Percentiles rank a stretch among this genome's conserved stretches.
Evolutionary conservation across 495 filamentous ascomycete genomes (phyloP).

Genomic region (Penicillium riverlandense): DNA sequence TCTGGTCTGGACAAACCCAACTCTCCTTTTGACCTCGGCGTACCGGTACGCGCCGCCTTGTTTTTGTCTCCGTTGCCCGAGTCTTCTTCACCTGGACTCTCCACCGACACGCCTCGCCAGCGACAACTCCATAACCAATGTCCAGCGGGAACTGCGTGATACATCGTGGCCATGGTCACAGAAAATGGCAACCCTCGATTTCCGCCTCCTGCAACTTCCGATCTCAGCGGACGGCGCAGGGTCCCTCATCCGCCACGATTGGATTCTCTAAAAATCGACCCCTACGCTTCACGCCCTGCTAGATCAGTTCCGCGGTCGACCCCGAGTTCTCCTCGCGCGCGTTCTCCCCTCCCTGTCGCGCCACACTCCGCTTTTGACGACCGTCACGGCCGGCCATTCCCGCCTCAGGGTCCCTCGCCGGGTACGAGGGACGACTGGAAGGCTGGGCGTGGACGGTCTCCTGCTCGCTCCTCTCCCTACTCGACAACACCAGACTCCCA

Average conservation of each 20-base stretch:
- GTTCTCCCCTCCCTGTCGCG: constrained; percentile 21
- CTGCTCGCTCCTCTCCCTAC: constrained; percentile 13
- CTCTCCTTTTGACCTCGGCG: too few relatives aligned
- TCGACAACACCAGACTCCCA: constrained; percentile 14
- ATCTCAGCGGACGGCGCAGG: constrained; percentile 28
- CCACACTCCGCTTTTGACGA: constrained; percentile 13
- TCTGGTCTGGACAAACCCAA: too few relatives aligned
- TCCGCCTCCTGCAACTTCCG: constrained; percentile 28
- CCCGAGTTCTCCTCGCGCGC: constrained; percentile 19
- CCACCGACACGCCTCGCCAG: too few relatives aligned
- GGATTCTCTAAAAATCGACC: constrained; percentile 27
- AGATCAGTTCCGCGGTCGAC: constrained; percentile 15
- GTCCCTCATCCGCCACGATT: constrained; percentile 25
- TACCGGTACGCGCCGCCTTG: too few relatives aligned
- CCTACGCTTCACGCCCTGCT: constrained; percentile 18
- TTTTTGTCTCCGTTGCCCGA: too few relatives aligned
- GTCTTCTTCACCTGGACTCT: too few relatives aligned
- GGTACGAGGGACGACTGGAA: constrained; percentile 14
- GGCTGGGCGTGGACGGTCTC: constrained; percentile 5
- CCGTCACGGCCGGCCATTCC: constrained; percentile 20
- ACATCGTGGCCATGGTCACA: constrained; percentile 45
- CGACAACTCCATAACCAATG: constrained; percentile 28
- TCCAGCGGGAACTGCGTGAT: constrained; percentile 36
- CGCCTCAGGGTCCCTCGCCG: constrained; percentile 18
- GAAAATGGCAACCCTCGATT: constrained; percentile 35